Base-by-base conservation (phyloP, 768 basidiomycete species). In the Xanthoconium stramineum region DNA sequence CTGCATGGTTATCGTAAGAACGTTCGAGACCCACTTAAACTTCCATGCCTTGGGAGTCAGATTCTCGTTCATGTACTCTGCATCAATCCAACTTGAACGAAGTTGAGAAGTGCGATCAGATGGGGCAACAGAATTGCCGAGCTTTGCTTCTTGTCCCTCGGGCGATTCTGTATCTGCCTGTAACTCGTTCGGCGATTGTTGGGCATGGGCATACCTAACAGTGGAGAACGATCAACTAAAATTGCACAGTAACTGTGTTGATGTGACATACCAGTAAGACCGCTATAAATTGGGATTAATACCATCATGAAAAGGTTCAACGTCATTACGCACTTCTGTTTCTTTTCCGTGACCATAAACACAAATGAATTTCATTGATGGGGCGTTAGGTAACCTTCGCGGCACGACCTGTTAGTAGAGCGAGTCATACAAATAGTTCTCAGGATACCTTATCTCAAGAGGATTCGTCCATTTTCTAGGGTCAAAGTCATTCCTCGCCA, bases 261-360 rank as follows among this genome's bases (percentile, higher is more conserved):
- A 63, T 68, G 52, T n/a, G 36, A 62, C 71, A 49, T 61, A 87
- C 91, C 89, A 94, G 68, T 95, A 95, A 32, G 92, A 94, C 46
- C 92, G 80, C 88, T 91, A 61, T 19, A 49, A 51, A 38, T 17
- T 17, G n/a, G 12, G 24, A 24, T 54, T 38, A 56, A 51, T 47
- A 35, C 38, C 44, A 47, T 37, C 24, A 28, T 32, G n/a, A 19
- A 14, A 43, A 45, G 35, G 9, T 15, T 17, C 45, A 48, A 54
- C 39, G 55, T 50, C 53, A 45, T 9, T 6, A 58, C 80, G 60
- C 38, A 85, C 90, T 81, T 97, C 94, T 0, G 94, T 99, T 63
- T 94, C 90, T 68, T 98, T 98, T 19, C 96, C 96, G 61, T 92
- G 88, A 0, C 96, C 96, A 74, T 98, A 98, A 3, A 94, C 83